These are phyloP conservation scores for Grammothele lineata DNA, from an alignment of 768 basidiomycete species.

Conservation along the genomic window DNA sequence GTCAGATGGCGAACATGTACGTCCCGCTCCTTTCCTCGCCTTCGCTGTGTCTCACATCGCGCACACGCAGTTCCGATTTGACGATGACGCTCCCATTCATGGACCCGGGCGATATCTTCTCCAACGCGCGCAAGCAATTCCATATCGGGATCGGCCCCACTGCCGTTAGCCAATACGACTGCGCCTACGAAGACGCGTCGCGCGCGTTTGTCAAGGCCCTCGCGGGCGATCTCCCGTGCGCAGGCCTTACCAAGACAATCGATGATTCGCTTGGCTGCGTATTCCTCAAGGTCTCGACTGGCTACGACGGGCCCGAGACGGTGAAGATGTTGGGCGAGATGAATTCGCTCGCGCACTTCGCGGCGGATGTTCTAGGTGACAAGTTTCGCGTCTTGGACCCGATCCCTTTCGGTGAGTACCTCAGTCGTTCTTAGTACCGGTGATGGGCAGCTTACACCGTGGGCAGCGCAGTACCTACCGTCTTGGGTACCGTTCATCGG, in stretches of 20 bases:
- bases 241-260: conserved; percentile 1
- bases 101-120: conserved; percentile 15
- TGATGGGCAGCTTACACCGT: too few species aligned
- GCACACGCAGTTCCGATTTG: conserved; percentile 8
- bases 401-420: conserved; percentile 4
- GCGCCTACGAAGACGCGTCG: conserved; percentile 10
- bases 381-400: conserved; percentile 14
- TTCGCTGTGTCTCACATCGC: too few species aligned
- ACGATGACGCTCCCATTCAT: conserved; percentile 18
- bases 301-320: conserved; percentile 9
- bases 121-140: conserved; percentile 14
- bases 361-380: conserved; percentile 15
- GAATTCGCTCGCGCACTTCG: conserved; percentile 16
- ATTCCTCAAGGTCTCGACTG: conserved; percentile 15
- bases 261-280: conserved; percentile 12
- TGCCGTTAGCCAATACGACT: conserved; percentile 5
- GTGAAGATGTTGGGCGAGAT: conserved; percentile 9
- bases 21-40: neutral
- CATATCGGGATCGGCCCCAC: conserved; percentile 10
- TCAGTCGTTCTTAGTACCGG: neutral
- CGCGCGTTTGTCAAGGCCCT: conserved; percentile 4
- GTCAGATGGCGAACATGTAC: conserved; percentile 14
- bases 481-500: conserved; percentile 9
- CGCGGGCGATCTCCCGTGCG: conserved; percentile 1
- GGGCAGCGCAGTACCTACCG: conserved; percentile 4